Percentiles rank a stretch among this genome's conserved stretches.
phyloP scores from a whole-genome alignment of 768 basidiomycete genomes.

The Coprinopsis sp. region DNA sequence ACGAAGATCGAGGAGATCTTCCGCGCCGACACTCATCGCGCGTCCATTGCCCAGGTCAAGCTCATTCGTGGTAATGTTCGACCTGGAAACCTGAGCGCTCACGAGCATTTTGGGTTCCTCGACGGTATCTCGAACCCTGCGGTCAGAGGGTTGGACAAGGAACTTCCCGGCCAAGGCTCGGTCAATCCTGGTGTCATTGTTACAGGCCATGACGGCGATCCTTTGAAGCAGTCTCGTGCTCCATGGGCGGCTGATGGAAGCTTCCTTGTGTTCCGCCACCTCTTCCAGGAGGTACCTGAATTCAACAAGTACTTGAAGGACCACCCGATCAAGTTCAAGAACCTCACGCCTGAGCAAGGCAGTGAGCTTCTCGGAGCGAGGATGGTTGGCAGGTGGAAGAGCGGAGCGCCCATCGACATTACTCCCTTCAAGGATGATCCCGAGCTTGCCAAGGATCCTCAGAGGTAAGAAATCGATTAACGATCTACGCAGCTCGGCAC shows the following conservation, averaged over 20 bases:
- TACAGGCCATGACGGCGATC: constrained; percentile 40
- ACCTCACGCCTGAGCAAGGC: constrained; percentile 33
- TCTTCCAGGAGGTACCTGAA: constrained; percentile 50
- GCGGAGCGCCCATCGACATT: constrained; percentile 28
- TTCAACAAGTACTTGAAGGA: constrained; percentile 42
- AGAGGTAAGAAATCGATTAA: constrained; percentile 21
- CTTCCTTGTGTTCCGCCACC: constrained; percentile 48
- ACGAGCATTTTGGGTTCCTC: constrained; percentile 52
- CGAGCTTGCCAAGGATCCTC: constrained; percentile 28
- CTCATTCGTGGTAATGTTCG: constrained; percentile 37
- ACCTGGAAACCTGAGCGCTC: constrained; percentile 37
- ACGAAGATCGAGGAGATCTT: constrained; percentile 32
- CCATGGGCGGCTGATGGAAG: constrained; percentile 50
- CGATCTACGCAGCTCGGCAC: neutral
- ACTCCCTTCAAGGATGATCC: constrained; percentile 29
- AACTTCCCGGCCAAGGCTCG: constrained; percentile 32
- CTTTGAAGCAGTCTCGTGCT: constrained; percentile 14
- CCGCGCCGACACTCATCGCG: constrained; percentile 19
- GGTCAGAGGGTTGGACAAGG: constrained; percentile 34
- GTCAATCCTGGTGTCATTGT: constrained; percentile 42
- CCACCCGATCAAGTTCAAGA: constrained; percentile 31
- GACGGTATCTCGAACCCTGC: constrained; percentile 52
- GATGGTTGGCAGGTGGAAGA: constrained; percentile 53
- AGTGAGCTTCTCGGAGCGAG: constrained; percentile 49
- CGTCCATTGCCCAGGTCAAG: constrained; percentile 37